Base-by-base conservation (phyloP, 306 rosid genomes). In the Pyrus bretschneideri region DNA sequence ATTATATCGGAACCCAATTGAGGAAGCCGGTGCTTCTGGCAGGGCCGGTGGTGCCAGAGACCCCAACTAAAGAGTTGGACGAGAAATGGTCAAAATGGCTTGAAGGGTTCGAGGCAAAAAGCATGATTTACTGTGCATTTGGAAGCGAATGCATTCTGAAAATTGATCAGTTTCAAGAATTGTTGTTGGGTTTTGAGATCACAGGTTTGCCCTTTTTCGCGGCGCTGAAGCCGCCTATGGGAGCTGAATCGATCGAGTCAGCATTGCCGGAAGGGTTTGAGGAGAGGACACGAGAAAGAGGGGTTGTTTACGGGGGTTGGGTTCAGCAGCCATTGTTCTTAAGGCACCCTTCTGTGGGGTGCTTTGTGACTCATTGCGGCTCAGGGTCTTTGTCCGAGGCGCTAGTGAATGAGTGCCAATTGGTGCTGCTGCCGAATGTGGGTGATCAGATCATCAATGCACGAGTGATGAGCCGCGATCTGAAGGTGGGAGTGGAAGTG, bases 341-440 rank as follows among this genome's bases (percentile, higher is more conserved):
- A 81, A 83, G 75, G 66, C 95, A 89, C 81, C 87, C 89, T 35
- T 89, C 93, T 2, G 89, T 93, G 38, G 97, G 96, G 40, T 90
- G 94, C 83, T 90, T 90, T 71, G 91, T 92, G 19, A 88, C 97
- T 8, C 96, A 92, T 69, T 90, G 93, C 45, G 96, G 97, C 23
- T 79, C 92, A 2, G 93, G 96, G 21, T 88, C 97, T 38, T 46
- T 89, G 42, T 72, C 83, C 30, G 96, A 92, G 84, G 92, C 85
- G 6, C 42, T 87, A 81, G 70, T 85, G 71, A 88, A 13, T 42
- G 81, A 87, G 38, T 86, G 90, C 46, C 93, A 87, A 67, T 17
- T 90, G 63, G 91, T 90, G 42, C 69, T 90, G 11, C 69, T 93
- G 3, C 96, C 96, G 8, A 45, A 75, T 1, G 71, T 67, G n/a